Conservation (phyloP, 139 green algal genomes). For the Limnomonas spitsbergensis region DNA sequence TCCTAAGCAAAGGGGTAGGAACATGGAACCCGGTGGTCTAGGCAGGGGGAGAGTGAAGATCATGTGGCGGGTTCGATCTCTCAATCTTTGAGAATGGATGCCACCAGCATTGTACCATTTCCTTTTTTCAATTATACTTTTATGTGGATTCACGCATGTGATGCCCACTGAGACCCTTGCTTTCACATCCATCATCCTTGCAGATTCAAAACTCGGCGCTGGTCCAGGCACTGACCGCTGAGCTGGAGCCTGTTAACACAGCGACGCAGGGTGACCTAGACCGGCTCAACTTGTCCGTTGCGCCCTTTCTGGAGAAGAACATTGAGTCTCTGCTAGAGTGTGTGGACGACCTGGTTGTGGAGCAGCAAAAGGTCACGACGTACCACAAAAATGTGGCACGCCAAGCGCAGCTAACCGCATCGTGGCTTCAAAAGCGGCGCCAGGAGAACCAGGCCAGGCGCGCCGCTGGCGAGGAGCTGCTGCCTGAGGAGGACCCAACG, state of each 20-base stretch:
- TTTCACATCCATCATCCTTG: too few species aligned
- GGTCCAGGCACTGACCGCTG: slow-evolving; percentile 71
- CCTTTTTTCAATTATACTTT: too few species aligned
- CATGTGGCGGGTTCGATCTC: too few species aligned
- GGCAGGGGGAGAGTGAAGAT: too few species aligned
- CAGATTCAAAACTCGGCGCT: slow-evolving; percentile 80
- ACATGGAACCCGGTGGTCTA: too few species aligned
- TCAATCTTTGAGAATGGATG: too few species aligned
- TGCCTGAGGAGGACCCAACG: slow-evolving; percentile 91
- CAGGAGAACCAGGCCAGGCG: slow-evolving; percentile 78
- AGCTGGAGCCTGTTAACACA: slow-evolving; percentile 52
- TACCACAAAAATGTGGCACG: slow-evolving; percentile 75
- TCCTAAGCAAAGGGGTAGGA: too few species aligned
- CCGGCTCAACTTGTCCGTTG: slow-evolving; percentile 70
- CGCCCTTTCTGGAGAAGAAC: slow-evolving; percentile 82
- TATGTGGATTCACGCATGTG: too few species aligned
- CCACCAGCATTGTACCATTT: too few species aligned
- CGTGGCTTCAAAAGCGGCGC: slow-evolving; percentile 78
- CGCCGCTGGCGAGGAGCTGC: slow-evolving; percentile 79
- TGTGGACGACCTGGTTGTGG: slow-evolving; percentile 87
- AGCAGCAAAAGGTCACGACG: slow-evolving; percentile 72
- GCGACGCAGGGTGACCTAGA: slow-evolving; percentile 63
- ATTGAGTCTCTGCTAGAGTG: slow-evolving; percentile 87
- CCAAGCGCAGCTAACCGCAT: slow-evolving; percentile 64
- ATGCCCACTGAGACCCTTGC: too few species aligned